Base-by-base conservation (phyloP, 495 filamentous ascomycete species). In the Aspergillus coremiiformis region DNA sequence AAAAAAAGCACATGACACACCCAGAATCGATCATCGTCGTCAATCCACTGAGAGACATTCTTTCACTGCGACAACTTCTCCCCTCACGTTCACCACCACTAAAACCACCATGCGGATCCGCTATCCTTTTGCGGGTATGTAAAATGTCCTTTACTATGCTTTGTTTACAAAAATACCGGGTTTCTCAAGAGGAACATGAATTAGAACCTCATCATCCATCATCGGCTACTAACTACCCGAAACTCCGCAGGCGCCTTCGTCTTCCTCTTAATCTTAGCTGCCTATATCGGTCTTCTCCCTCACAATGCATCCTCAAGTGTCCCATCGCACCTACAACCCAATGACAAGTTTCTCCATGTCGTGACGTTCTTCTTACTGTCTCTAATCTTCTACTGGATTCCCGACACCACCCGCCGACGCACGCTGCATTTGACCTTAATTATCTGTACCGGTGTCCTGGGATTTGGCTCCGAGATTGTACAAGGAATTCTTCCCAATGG, bases 271-370 rank as follows among this genome's bases (percentile, higher is more conserved):
- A 72, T 95, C 47, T 65, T 85, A 41, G 78, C 91, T 33, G 89
- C 74, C 51, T 95, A 93, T 68, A 74, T 86, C 56, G 89, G 88
- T 51, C 84, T 95, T 33, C 62, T 85, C 57, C 75, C 77, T 24
- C 73, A 77, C 53, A 69, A 62, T 61, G 57, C 65, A 66, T 90
- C 71, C 55, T 81, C 73, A 60, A 80, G 66, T 67, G 90, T 71
- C 67, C 84, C 71, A 62, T 80, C 85, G 51, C 80, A 93, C 23
- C 58, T 86, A 49, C 77, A 79, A 50, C 75, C 75, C 51, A 89
- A 91, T 76, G 90, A 96, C 79, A 96, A 96, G 70, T 73, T 87
- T 65, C 82, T 99, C 22, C 94, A 97, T 67, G 75, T 89, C 61
- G 39, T 92, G 44, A 88, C 86, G 54, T 96, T 99, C 75, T 94